These are phyloP conservation scores for Starmerella davenportii DNA, from an alignment of 805 yeast species.

Conservation along the genomic window DNA sequence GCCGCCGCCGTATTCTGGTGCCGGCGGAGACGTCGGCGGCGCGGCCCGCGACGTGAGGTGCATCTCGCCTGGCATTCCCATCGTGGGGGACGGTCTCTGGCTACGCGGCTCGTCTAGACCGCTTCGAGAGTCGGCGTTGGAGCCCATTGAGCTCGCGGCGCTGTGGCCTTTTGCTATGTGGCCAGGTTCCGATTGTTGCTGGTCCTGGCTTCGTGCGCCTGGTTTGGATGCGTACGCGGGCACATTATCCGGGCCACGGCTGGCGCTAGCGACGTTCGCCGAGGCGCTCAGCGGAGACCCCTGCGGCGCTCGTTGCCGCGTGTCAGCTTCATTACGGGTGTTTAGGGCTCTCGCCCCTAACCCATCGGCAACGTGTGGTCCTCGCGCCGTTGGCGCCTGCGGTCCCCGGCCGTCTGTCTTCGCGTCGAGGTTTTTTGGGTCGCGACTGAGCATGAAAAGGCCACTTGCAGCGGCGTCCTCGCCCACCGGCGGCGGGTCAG, in stretches of 20 bases:
- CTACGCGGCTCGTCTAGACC: neutral
- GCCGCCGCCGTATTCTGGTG: neutral
- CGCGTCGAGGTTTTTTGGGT: conserved; percentile 9
- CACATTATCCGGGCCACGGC: neutral
- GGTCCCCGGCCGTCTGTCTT: conserved; percentile 1
- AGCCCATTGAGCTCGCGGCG: no score
- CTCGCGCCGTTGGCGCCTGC: neutral
- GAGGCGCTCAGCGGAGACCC: neutral
- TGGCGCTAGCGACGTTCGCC: neutral
- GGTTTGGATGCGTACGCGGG: no score
- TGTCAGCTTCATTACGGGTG: neutral
- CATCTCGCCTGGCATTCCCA: no score
- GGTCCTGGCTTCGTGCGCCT: no score
- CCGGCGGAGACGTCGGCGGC: neutral
- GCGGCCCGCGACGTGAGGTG: neutral
- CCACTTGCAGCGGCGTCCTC: conserved; percentile 19
- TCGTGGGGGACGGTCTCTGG: neutral
- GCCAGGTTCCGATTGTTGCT: neutral
- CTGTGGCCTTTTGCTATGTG: neutral
- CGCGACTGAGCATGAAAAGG: conserved; percentile 19
- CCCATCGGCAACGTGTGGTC: neutral
- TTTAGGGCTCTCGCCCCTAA: neutral
- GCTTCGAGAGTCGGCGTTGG: neutral
- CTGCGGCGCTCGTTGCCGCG: neutral
- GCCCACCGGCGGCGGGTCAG: conserved; percentile 2